Evolutionary conservation across 345 rosid species (phyloP).

Genomic region (Linum lewisii): DNA sequence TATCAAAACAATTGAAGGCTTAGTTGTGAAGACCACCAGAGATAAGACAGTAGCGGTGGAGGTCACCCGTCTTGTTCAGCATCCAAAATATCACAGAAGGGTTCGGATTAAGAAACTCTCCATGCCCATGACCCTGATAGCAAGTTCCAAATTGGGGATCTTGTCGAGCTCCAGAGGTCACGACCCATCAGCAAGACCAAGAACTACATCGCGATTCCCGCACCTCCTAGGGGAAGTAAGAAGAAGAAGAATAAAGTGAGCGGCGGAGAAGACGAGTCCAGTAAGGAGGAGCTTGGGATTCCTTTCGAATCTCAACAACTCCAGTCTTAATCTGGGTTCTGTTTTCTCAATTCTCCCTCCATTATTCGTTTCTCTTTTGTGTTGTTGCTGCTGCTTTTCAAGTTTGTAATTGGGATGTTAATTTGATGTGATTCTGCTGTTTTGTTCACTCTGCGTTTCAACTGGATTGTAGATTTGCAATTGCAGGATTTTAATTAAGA

Average conservation of each 20-base stretch:
- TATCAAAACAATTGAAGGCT: constrained; percentile 66
- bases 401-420: background rate
- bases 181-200: constrained; percentile 90
- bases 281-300: constrained; percentile 43
- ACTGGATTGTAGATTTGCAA: background rate
- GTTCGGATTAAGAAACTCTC: constrained; percentile 83
- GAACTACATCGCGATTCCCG: constrained; percentile 51
- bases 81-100: constrained; percentile 84
- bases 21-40: constrained; percentile 66
- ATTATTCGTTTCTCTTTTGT: too few relatives aligned
- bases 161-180: constrained; percentile 59
- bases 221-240: constrained; percentile 24
- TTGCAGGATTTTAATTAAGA: background rate
- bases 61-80: constrained; percentile 58
- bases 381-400: background rate
- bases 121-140: constrained; percentile 91
- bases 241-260: constrained; percentile 15
- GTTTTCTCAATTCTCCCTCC: too few relatives aligned
- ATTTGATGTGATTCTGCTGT: background rate
- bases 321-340: constrained; percentile 17
- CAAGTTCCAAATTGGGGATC: constrained; percentile 66
- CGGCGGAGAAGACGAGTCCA: constrained; percentile 10
- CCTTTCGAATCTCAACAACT: constrained; percentile 54
- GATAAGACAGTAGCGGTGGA: constrained; percentile 88
- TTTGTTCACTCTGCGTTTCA: background rate